Evolutionary conservation across 768 basidiomycete genomes (phyloP).

Genomic region (Fistulinella prunicolor): DNA sequence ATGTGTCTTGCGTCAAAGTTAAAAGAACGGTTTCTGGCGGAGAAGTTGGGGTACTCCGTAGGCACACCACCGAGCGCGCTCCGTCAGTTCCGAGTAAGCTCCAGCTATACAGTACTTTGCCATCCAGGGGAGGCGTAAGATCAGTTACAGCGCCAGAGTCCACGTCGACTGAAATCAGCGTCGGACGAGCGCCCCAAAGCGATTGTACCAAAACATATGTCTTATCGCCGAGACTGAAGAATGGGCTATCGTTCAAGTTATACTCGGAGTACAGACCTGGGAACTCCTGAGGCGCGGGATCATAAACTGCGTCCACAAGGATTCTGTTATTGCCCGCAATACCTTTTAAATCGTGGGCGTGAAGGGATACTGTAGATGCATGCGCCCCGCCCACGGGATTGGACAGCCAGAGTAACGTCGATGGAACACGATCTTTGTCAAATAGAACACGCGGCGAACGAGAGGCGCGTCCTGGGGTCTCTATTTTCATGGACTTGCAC

Average conservation of each 20-base stretch:
- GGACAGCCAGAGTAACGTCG: constrained; percentile 50
- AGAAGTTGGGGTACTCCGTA: constrained; percentile 45
- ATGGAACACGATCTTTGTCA: constrained; percentile 19
- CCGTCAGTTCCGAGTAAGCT: constrained; percentile 51
- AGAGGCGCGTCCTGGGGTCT: constrained; percentile 42
- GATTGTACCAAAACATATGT: constrained; percentile 40
- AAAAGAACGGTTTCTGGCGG: constrained; percentile 53
- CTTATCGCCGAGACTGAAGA: constrained; percentile 28
- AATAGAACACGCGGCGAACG: constrained; percentile 56
- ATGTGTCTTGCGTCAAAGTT: constrained; percentile 26
- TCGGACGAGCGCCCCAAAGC: constrained; percentile 52
- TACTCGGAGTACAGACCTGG: constrained; percentile 61
- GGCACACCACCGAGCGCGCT: constrained; percentile 40
- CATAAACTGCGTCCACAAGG: constrained; percentile 43
- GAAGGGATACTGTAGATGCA: constrained; percentile 50
- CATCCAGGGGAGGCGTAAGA: constrained; percentile 11
- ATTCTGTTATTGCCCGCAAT: constrained; percentile 10
- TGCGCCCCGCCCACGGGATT: constrained; percentile 58
- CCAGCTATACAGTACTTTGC: constrained; percentile 46
- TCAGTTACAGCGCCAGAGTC: constrained; percentile 40
- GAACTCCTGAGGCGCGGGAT: constrained; percentile 42
- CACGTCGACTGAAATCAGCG: constrained; percentile 46
- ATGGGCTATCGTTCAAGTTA: constrained; percentile 43
- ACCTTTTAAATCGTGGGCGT: constrained; percentile 38
- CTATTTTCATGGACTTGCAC: constrained; percentile 33